Evolutionary conservation across 2,329 filamentous ascomycete genomes (phyloP), one percentile per base, ranked within the genome.

Genomic region (Apiospora koreana): DNA sequence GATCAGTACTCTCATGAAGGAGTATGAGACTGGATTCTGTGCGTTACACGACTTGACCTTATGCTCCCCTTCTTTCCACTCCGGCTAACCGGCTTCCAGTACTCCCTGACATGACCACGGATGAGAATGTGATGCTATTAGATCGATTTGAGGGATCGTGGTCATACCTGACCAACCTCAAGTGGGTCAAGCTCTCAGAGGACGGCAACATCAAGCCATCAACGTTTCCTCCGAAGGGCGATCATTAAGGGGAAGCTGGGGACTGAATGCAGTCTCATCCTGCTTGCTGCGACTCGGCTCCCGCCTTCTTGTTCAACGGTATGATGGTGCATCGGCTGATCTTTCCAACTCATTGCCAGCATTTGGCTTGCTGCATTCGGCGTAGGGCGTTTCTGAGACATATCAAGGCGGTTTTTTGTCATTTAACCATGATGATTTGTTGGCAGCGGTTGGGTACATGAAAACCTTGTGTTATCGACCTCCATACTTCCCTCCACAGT

Each of bases 21-120:
- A 99, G 83, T 93, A 93, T 74, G 88, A 91, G 73, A 90, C 90
- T 68, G 96, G 96, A 0, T 97, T 97, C 77, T 92, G 93, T 94
- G 74, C 75, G 89, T 83, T 35, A 7, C 42, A 25, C 64, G 35
- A 21, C 48, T 38, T 38, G 54, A n/a, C 35, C 18, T 31, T 18
- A 62, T 14, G 31, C 31, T 28, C 54, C 31, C 31, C 31, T 21
- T n/a, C 31, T 38, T 38, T 62, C 18, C 54, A 62, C 9, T 18
- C 54, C 21, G 4, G 54, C 54, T 62, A 38, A 62, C 12, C 21
- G 23, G 80, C 81, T 46, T 48, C 21, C 69, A 91, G 89, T 89
- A 71, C 81, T 97, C 50, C 95, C 95, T 0, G 93, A 98, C 78
- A 83, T 98, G 69, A 88, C 89, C 69, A 87, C 90, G 54, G 84